Evolutionary conservation across 306 rosid genomes (phyloP).

Genomic region (Rubus idaeus): DNA sequence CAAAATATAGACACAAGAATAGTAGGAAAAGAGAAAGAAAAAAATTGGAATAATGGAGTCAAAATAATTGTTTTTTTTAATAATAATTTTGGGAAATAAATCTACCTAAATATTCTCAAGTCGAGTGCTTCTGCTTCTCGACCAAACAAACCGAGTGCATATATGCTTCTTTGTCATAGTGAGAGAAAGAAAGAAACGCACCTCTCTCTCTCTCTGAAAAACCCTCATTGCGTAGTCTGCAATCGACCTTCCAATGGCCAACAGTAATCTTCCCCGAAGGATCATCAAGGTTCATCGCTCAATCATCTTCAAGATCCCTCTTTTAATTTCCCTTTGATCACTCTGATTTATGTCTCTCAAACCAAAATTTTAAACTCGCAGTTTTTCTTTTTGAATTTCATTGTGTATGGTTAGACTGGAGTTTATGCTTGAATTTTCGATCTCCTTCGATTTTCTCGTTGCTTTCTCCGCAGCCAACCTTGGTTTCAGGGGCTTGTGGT

Average conservation of each 20-base stretch:
- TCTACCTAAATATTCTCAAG: slow-evolving; percentile 1
- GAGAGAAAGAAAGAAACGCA: slow-evolving; percentile 7
- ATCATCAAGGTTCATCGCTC: slow-evolving; percentile 57
- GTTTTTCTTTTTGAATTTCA: not conserved
- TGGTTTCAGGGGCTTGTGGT: not conserved
- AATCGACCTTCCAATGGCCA: slow-evolving; percentile 77
- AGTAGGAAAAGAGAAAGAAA: not conserved
- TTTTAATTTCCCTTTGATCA: slow-evolving; percentile 38
- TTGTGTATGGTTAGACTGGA: not conserved
- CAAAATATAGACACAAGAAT: too few species aligned
- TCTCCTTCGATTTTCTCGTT: not conserved
- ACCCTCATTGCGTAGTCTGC: slow-evolving; percentile 63
- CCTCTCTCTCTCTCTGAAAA: slow-evolving; percentile 30
- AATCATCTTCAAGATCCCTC: slow-evolving; percentile 47
- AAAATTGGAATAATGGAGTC: not conserved
- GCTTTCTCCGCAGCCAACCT: slow-evolving; percentile 17
- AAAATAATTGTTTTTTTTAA: not conserved
- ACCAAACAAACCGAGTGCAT: not conserved
- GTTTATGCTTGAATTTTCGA: not conserved
- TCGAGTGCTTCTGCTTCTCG: not conserved
- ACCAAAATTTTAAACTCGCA: not conserved
- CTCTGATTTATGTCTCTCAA: slow-evolving; percentile 8
- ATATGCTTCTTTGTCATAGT: not conserved
- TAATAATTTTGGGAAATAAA: not conserved
- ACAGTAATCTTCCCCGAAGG: slow-evolving; percentile 93